These are phyloP conservation scores for Acanthamoeba castellanii DNA, from an alignment of 208 protist species.

Conservation along the genomic window DNA sequence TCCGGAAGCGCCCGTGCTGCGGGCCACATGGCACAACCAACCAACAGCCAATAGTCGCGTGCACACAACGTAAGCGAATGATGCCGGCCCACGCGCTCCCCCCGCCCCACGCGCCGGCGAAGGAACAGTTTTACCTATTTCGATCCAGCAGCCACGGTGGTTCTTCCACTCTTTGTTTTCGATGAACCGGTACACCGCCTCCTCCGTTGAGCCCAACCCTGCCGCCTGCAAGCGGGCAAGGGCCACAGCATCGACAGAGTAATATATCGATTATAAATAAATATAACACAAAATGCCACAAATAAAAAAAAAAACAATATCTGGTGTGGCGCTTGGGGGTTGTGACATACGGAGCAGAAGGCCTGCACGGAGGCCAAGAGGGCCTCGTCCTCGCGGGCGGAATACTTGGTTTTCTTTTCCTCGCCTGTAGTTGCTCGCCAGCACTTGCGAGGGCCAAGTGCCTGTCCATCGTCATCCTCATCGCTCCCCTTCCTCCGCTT, in stretches of 20 bases:
- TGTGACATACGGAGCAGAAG: not conserved
- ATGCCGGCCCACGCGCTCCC: too few relatives aligned
- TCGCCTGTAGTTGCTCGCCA: not conserved
- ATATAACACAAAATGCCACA: too few relatives aligned
- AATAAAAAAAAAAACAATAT: too few relatives aligned
- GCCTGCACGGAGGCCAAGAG: not conserved
- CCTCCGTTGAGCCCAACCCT: not conserved
- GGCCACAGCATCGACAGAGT: not conserved
- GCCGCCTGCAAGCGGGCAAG: not conserved
- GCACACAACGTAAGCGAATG: too few relatives aligned
- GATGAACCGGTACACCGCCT: not conserved
- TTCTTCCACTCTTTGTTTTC: not conserved
- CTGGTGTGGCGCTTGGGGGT: too few relatives aligned
- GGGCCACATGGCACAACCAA: not conserved
- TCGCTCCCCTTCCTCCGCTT: not conserved
- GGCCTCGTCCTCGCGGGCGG: not conserved
- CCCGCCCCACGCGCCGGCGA: too few relatives aligned
- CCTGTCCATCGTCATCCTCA: not conserved
- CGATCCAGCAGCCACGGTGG: not conserved
- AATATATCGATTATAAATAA: not conserved
- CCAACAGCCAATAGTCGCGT: not conserved
- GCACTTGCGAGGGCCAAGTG: not conserved
- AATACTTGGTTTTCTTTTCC: conserved; percentile 14
- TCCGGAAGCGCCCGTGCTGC: not conserved
- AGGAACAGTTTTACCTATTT: not conserved